Conservation (phyloP, 345 rosid genomes). For the Sapria himalayana region DNA sequence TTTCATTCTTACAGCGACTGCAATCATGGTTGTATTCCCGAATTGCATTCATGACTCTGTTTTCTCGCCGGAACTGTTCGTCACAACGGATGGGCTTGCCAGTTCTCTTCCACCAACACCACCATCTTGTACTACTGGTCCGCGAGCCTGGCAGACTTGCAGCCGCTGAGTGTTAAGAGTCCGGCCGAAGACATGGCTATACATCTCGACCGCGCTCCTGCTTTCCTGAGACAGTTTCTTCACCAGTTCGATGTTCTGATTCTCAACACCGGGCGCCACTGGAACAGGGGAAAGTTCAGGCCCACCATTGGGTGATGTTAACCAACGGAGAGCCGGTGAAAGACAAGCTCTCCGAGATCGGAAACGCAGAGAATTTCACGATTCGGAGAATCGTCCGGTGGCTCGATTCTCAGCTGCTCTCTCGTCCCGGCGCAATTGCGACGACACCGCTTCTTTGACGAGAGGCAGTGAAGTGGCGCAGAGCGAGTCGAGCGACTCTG, state of each 20-base stretch:
- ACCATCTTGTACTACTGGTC: conserved; percentile 67
- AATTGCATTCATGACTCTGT: conserved; percentile 51
- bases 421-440: conserved; percentile 30
- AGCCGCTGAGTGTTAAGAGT: conserved; percentile 21
- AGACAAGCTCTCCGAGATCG: conserved; percentile 20
- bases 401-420: conserved; percentile 40
- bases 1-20: too few species aligned
- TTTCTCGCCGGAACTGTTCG: conserved; percentile 37
- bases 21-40: conserved; percentile 15
- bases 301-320: conserved; percentile 50
- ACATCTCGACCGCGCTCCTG: conserved; percentile 65
- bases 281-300: conserved; percentile 64
- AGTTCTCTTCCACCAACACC: conserved; percentile 40
- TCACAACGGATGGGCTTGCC: conserved; percentile 54
- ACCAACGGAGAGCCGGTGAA: conserved; percentile 26
- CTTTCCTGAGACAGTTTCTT: conserved; percentile 34
- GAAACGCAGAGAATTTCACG: conserved; percentile 34
- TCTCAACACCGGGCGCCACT: conserved; percentile 69
- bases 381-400: conserved; percentile 33
- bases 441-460: conserved; percentile 18
- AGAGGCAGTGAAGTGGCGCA: conserved; percentile 19
- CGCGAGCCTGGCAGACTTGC: conserved; percentile 34
- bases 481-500: conserved; percentile 10
- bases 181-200: conserved; percentile 22
- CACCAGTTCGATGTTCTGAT: conserved; percentile 34